These are phyloP conservation scores for Starmerella cellae DNA, from an alignment of 805 yeast genomes.

Conservation along the genomic window DNA sequence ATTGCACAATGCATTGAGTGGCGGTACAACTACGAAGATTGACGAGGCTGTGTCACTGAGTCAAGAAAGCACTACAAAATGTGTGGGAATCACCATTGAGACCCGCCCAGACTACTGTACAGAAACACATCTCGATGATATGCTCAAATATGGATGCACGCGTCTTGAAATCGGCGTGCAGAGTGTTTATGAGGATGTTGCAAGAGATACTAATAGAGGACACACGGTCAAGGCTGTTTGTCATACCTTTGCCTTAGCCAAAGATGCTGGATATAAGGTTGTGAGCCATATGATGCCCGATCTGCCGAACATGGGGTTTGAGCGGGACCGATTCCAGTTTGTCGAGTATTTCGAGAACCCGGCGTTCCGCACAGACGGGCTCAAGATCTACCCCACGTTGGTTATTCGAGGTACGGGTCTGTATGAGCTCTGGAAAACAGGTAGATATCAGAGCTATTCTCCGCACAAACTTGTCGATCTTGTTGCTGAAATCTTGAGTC, in stretches of 20 bases:
- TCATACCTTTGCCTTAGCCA: constrained; percentile 90
- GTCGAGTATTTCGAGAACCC: constrained; percentile 95
- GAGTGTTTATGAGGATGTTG: constrained; percentile 94
- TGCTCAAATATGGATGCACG: constrained; percentile 94
- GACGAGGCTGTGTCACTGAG: constrained; percentile 86
- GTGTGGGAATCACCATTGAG: constrained; percentile 97
- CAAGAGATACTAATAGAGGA: constrained; percentile 95
- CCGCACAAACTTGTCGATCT: constrained; percentile 88
- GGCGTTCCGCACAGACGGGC: constrained; percentile 90
- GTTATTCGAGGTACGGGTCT: constrained; percentile 96
- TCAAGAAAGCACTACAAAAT: constrained; percentile 87
- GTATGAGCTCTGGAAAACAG: constrained; percentile 94
- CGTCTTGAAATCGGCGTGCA: constrained; percentile 95
- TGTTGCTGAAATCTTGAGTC: constrained; percentile 87
- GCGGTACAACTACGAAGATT: constrained; percentile 71
- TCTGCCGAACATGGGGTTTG: constrained; percentile 97
- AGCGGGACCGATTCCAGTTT: constrained; percentile 90
- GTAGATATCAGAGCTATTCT: constrained; percentile 83
- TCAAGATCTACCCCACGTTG: constrained; percentile 87
- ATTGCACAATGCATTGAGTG: constrained; percentile 88
- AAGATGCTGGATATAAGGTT: constrained; percentile 95
- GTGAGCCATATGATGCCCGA: constrained; percentile 99
- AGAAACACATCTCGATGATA: constrained; percentile 84
- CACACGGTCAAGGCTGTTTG: constrained; percentile 94
- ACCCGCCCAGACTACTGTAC: constrained; percentile 98